A percentile compares a stretch with the other conserved stretches of the same genome.
Evolutionary conservation across 192 early-diverging fungal species (phyloP).

Genomic region (Linnemannia zychae): DNA sequence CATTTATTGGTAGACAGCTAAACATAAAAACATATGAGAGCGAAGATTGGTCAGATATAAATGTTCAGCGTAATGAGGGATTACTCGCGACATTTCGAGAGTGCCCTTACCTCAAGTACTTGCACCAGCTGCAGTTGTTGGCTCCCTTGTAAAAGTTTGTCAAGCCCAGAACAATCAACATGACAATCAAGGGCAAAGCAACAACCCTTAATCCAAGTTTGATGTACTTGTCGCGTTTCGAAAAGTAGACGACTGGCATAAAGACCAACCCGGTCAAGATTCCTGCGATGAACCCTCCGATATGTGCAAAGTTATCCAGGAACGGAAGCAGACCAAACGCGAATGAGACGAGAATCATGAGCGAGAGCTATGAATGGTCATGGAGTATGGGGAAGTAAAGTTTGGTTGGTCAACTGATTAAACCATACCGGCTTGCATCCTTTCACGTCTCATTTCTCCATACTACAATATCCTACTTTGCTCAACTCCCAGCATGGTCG

Average conservation of each 20-base stretch:
- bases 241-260: slow-evolving; percentile 75
- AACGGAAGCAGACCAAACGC: slow-evolving; percentile 81
- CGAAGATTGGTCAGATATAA: too few relatives aligned
- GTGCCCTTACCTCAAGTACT: slow-evolving; percentile 61
- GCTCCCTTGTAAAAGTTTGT: slow-evolving; percentile 63
- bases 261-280: slow-evolving; percentile 77
- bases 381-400: neutral
- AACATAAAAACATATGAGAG: neutral
- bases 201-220: slow-evolving; percentile 53
- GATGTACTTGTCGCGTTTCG: slow-evolving; percentile 56
- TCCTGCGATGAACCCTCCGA: slow-evolving; percentile 81
- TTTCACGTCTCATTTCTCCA: neutral
- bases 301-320: slow-evolving; percentile 91
- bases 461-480: slow-evolving; percentile 50
- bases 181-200: slow-evolving; percentile 55
- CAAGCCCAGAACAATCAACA: slow-evolving; percentile 59
- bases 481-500: slow-evolving; percentile 76
- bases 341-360: slow-evolving; percentile 76
- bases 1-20: slow-evolving; percentile 59
- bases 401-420: neutral
- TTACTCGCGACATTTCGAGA: too few relatives aligned
- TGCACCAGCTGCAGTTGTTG: slow-evolving; percentile 72
- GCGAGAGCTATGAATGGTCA: slow-evolving; percentile 48
- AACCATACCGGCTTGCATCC: neutral
- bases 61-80: neutral